phyloP scores from a whole-genome alignment of 768 basidiomycete species.

The Boletus eberwhitei region DNA sequence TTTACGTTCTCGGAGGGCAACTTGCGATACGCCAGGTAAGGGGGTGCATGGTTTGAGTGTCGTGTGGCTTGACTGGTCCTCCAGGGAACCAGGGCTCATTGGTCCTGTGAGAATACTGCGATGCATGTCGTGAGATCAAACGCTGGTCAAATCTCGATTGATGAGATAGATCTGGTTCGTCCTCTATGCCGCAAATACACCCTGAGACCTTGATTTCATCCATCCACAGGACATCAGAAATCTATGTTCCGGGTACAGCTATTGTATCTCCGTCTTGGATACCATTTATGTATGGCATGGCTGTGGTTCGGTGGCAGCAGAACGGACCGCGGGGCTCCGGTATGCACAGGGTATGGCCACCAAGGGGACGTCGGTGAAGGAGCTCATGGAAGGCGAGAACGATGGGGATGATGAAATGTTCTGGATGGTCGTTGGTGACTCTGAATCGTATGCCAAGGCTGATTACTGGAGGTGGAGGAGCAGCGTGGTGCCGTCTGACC shows the following conservation, averaged over 20 bases:
- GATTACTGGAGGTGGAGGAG: slow-evolving; percentile 81
- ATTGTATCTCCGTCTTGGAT: slow-evolving; percentile 68
- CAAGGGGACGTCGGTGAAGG: slow-evolving; percentile 41
- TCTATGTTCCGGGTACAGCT: slow-evolving; percentile 83
- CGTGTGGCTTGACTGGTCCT: slow-evolving; percentile 2
- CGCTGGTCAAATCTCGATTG: slow-evolving; percentile 53
- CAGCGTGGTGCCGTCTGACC: slow-evolving; percentile 36
- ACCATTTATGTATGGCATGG: slow-evolving; percentile 82
- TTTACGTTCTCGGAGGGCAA: slow-evolving; percentile 62
- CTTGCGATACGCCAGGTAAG: slow-evolving; percentile 73
- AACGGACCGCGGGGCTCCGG: slow-evolving; percentile 57
- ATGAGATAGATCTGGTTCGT: slow-evolving; percentile 68
- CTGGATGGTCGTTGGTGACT: slow-evolving; percentile 82
- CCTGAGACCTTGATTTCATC: slow-evolving; percentile 2
- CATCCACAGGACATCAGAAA: slow-evolving; percentile 52
- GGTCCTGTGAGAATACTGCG: slow-evolving; percentile 76
- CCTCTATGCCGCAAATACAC: background rate
- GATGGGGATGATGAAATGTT: slow-evolving; percentile 73
- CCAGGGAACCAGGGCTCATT: slow-evolving; percentile 69
- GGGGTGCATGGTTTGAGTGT: slow-evolving; percentile 1
- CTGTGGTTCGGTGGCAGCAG: slow-evolving; percentile 55
- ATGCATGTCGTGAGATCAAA: slow-evolving; percentile 70
- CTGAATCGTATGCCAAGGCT: slow-evolving; percentile 64
- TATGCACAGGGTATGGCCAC: slow-evolving; percentile 54
- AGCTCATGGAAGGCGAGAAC: slow-evolving; percentile 62